Percentiles rank a stretch among this genome's conserved stretches.
Conservation (phyloP, 768 basidiomycete species). For the Gelatoporia subvermispora region DNA sequence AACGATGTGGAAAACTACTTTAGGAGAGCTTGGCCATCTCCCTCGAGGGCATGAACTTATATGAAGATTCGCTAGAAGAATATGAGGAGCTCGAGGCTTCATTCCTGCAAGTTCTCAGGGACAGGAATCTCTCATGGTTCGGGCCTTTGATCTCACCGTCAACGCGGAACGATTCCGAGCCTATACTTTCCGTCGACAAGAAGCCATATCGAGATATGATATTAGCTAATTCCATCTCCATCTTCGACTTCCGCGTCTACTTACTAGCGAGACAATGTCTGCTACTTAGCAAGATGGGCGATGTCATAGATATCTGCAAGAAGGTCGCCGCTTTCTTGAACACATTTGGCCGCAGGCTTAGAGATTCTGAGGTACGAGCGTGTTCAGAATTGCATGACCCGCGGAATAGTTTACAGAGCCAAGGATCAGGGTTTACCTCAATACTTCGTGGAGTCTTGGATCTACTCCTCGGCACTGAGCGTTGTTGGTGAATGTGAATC, state of each 20-base stretch:
- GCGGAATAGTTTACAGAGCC: constrained; percentile 2
- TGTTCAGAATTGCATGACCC: background rate
- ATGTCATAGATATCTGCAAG: constrained; percentile 63
- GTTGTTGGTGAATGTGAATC: constrained; percentile 74
- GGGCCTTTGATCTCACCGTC: constrained; percentile 72
- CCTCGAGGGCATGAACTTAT: constrained; percentile 84
- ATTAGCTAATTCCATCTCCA: constrained; percentile 82
- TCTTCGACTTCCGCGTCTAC: constrained; percentile 92
- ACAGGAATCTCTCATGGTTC: constrained; percentile 90
- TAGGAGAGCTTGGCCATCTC: constrained; percentile 94
- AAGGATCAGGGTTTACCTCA: constrained; percentile 46
- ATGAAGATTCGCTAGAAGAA: constrained; percentile 83
- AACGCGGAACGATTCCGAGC: constrained; percentile 70
- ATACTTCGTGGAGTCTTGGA: constrained; percentile 91
- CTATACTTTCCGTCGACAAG: constrained; percentile 70
- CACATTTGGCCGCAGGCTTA: constrained; percentile 68
- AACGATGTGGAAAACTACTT: background rate
- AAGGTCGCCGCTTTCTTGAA: constrained; percentile 73
- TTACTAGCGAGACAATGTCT: constrained; percentile 82
- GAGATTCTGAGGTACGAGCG: constrained; percentile 62
- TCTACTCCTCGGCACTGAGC: constrained; percentile 82
- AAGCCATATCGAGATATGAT: constrained; percentile 91
- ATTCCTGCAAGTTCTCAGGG: constrained; percentile 69
- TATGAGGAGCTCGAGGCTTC: constrained; percentile 89
- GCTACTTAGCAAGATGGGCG: constrained; percentile 65